phyloP scores from a whole-genome alignment of 768 basidiomycete genomes.

The Suillus hirtellus region DNA sequence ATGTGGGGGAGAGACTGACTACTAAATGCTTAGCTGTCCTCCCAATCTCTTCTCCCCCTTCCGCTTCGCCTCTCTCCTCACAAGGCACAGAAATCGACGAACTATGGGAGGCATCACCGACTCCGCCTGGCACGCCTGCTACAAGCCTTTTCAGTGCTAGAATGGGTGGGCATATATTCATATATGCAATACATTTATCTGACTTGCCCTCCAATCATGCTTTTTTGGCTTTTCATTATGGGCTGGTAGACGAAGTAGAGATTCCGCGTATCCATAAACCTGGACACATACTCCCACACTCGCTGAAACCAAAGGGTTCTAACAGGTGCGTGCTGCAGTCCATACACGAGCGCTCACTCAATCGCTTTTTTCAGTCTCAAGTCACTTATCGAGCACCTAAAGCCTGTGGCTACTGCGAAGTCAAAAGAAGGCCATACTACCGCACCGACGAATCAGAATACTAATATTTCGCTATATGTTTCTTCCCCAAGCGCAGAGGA shows the following conservation, averaged over 20 bases:
- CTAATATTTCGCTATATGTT: too few species aligned
- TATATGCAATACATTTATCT: not conserved
- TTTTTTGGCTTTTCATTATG: constrained; percentile 3
- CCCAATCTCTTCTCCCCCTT: constrained; percentile 45
- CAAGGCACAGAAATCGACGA: constrained; percentile 51
- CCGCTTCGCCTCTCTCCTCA: constrained; percentile 36
- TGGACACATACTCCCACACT: constrained; percentile 28
- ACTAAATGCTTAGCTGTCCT: constrained; percentile 21
- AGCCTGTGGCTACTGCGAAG: not conserved
- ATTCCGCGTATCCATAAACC: constrained; percentile 54
- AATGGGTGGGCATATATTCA: constrained; percentile 43
- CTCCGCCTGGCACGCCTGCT: constrained; percentile 43
- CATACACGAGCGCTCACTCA: not conserved
- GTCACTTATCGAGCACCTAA: not conserved
- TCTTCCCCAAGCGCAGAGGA: not conserved
- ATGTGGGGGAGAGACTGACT: constrained; percentile 34
- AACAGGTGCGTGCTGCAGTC: not conserved
- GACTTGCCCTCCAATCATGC: constrained; percentile 1
- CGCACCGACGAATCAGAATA: not conserved
- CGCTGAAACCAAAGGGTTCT: too few species aligned
- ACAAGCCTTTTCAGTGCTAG: constrained; percentile 43
- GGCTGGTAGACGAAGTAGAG: constrained; percentile 45
- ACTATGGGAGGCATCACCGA: constrained; percentile 48
- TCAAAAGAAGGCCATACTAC: not conserved
- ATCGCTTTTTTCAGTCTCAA: not conserved